Evolutionary conservation across 352 stramenopile species (phyloP).

Genomic region (Phytopythium chamaehyphon): DNA sequence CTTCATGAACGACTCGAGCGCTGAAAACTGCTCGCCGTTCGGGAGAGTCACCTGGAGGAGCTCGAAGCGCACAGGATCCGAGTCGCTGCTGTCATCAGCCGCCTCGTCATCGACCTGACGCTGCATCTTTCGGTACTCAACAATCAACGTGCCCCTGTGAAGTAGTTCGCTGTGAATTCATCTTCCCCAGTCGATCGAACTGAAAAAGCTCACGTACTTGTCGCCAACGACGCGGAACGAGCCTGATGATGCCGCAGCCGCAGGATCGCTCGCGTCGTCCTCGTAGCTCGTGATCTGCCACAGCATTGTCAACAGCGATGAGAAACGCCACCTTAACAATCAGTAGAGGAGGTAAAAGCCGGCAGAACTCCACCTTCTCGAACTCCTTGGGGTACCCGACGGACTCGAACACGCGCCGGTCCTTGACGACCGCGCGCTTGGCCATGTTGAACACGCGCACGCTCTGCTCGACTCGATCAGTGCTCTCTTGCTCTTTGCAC

Average conservation of each 20-base stretch:
- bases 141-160: not conserved
- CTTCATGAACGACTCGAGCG: constrained; percentile 50
- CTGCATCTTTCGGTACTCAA: constrained; percentile 46
- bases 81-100: constrained; percentile 13
- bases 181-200: not conserved
- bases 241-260: constrained; percentile 15
- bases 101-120: constrained; percentile 5
- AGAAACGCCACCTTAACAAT: not conserved
- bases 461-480: constrained; percentile 21
- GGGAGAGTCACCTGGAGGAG: constrained; percentile 36
- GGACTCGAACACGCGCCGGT: constrained; percentile 64
- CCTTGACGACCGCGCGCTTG: constrained; percentile 70
- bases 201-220: constrained; percentile 25
- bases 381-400: constrained; percentile 76
- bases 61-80: constrained; percentile 52
- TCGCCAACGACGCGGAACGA: constrained; percentile 53
- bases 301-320: not conserved
- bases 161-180: not conserved
- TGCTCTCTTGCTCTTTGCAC: not conserved
- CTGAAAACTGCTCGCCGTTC: constrained; percentile 54
- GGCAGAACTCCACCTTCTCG: constrained; percentile 20
- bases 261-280: constrained; percentile 9
- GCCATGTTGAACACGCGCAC: constrained; percentile 73
- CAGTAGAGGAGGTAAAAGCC: too few species aligned
- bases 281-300: constrained; percentile 12